Evolutionary conservation across 192 early-diverging fungal species (phyloP).

Genomic region (Podila minutissima): DNA sequence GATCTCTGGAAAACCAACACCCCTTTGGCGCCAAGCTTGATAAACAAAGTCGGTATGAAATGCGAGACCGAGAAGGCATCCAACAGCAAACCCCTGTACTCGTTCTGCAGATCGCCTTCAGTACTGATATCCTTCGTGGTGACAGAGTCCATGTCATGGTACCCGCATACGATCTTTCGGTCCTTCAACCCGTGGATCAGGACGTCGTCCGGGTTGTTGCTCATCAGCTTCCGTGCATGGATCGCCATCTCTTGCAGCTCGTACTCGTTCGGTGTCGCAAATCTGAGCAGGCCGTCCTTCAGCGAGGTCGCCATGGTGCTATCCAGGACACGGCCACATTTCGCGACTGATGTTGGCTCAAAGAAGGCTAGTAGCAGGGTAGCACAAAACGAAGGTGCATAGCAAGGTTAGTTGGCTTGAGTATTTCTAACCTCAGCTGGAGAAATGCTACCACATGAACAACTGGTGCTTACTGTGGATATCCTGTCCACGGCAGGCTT

Average conservation of each 20-base stretch:
- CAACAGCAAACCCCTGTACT: not conserved
- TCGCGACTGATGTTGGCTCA: slow-evolving; percentile 93
- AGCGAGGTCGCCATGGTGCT: slow-evolving; percentile 26
- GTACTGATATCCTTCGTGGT: too few species aligned
- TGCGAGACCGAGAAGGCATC: slow-evolving; percentile 54
- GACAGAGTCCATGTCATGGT: slow-evolving; percentile 1
- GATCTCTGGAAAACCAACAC: slow-evolving; percentile 43
- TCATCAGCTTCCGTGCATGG: slow-evolving; percentile 36
- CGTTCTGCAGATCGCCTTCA: not conserved
- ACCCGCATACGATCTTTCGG: slow-evolving; percentile 7
- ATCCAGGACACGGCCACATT: slow-evolving; percentile 66
- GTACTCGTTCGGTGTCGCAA: slow-evolving; percentile 77
- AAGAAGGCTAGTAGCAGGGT: slow-evolving; percentile 67
- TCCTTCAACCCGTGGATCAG: slow-evolving; percentile 11
- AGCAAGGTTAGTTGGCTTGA: not conserved
- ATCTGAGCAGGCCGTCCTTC: slow-evolving; percentile 48
- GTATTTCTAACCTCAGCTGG: not conserved
- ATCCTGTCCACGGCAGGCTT: slow-evolving; percentile 38
- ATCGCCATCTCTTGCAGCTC: slow-evolving; percentile 74
- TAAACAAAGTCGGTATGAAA: slow-evolving; percentile 65
- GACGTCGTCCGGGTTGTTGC: slow-evolving; percentile 22
- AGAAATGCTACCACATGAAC: not conserved
- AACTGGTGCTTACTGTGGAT: slow-evolving; percentile 55
- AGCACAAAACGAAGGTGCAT: not conserved
- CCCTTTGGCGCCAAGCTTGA: slow-evolving; percentile 80